Conservation (phyloP, 2,329 filamentous ascomycete genomes). For the Fusarium mundagurra region DNA sequence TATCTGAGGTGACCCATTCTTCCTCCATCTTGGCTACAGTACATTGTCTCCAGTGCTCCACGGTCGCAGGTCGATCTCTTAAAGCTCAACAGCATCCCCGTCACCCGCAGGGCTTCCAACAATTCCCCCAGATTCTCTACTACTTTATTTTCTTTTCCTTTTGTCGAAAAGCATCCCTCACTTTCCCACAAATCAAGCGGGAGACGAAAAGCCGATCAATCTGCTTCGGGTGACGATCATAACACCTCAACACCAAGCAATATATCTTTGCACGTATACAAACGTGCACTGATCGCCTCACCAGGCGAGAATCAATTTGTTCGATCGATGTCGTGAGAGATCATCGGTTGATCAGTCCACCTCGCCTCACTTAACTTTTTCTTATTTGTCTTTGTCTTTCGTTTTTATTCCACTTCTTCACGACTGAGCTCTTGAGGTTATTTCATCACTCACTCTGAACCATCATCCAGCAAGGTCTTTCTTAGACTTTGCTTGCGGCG, state of each 20-base stretch:
- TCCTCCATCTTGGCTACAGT: slow-evolving; percentile 29
- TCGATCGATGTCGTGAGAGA: slow-evolving; percentile 31
- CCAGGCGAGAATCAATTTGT: slow-evolving; percentile 10
- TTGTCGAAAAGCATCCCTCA: background rate
- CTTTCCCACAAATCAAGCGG: background rate
- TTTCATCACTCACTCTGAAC: slow-evolving; percentile 32
- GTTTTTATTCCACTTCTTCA: slow-evolving; percentile 18
- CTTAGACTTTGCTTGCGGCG: background rate
- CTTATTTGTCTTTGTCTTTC: slow-evolving; percentile 8
- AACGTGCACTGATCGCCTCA: slow-evolving; percentile 11
- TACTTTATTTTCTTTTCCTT: slow-evolving; percentile 9
- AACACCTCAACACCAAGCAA: slow-evolving; percentile 25
- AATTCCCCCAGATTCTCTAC: slow-evolving; percentile 27
- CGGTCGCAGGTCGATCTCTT: slow-evolving; percentile 36
- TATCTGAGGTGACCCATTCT: slow-evolving; percentile 41
- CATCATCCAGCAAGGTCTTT: background rate
- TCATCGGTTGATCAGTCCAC: slow-evolving; percentile 31
- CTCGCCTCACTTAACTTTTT: background rate
- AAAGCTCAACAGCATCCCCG: slow-evolving; percentile 38
- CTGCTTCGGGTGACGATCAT: background rate
- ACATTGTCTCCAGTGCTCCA: slow-evolving; percentile 19
- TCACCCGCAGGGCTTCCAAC: slow-evolving; percentile 27
- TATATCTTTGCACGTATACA: slow-evolving; percentile 3
- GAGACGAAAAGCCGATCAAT: background rate
- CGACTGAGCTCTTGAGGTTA: slow-evolving; percentile 11